Conservation (phyloP, 345 rosid species). For the Passiflora organensis region DNA sequence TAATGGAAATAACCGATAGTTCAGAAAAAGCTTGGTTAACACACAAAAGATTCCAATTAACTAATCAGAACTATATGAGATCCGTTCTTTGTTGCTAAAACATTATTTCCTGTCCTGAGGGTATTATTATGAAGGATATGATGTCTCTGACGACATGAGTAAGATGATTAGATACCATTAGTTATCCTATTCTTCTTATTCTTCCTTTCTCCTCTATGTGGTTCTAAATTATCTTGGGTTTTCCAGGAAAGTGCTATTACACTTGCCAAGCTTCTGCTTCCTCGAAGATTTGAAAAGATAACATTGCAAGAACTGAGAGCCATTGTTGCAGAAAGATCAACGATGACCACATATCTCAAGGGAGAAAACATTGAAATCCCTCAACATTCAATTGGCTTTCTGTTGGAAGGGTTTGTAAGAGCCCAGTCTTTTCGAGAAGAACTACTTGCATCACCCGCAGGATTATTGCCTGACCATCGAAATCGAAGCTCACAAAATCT, state of each 20-base stretch:
- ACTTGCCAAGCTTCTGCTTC: conserved; percentile 73
- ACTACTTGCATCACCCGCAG: conserved; percentile 60
- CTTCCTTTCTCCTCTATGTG: background rate
- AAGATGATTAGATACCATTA: too few species aligned
- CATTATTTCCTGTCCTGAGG: too few species aligned
- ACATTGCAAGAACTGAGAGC: conserved; percentile 75
- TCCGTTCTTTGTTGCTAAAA: too few species aligned
- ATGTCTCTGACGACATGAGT: too few species aligned
- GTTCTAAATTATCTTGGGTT: background rate
- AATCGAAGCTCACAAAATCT: conserved; percentile 23
- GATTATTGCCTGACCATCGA: conserved; percentile 39
- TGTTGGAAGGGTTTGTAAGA: conserved; percentile 75
- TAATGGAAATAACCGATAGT: too few species aligned
- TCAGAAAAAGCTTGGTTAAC: too few species aligned
- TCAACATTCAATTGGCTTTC: conserved; percentile 54
- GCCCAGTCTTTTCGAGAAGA: conserved; percentile 51
- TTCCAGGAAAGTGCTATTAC: conserved; percentile 83
- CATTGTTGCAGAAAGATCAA: conserved; percentile 62
- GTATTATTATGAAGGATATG: too few species aligned
- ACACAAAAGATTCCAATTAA: too few species aligned
- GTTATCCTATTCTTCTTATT: too few species aligned
- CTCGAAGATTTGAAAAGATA: conserved; percentile 78
- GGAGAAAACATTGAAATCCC: conserved; percentile 74
- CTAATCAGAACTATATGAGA: too few species aligned
- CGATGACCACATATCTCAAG: conserved; percentile 42